phyloP scores from a whole-genome alignment of 768 basidiomycete genomes.

The Kwoniella sp. region DNA sequence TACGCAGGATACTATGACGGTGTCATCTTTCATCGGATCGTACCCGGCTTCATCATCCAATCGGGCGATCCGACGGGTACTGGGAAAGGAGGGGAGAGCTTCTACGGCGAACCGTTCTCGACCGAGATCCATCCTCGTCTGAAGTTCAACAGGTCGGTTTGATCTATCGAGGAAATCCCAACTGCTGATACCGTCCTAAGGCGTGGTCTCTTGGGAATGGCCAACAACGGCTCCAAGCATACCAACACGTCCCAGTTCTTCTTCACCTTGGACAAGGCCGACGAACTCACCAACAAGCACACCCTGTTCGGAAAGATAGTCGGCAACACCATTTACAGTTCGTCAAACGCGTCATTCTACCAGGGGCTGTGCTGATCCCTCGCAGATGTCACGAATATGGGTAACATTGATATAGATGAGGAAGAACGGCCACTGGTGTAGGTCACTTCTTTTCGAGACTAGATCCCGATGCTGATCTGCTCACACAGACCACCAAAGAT shows the following conservation, averaged over 20 bases:
- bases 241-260: conserved; percentile 94
- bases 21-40: conserved; percentile 89
- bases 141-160: conserved; percentile 57
- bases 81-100: conserved; percentile 87
- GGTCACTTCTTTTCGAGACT: conserved; percentile 27
- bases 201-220: conserved; percentile 90
- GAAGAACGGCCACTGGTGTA: conserved; percentile 54
- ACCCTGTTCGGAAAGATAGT: conserved; percentile 79
- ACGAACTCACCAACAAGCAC: conserved; percentile 89
- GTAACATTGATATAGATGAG: conserved; percentile 60
- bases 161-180: background rate
- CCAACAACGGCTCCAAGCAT: conserved; percentile 78
- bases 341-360: background rate
- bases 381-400: conserved; percentile 87
- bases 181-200: conserved; percentile 45
- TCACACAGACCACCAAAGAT: conserved; percentile 79
- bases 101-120: conserved; percentile 91
- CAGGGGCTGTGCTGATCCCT: background rate
- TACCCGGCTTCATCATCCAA: conserved; percentile 88
- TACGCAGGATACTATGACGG: conserved; percentile 86
- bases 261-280: conserved; percentile 86
- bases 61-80: conserved; percentile 90
- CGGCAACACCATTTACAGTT: conserved; percentile 49
- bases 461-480: background rate
- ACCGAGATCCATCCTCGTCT: conserved; percentile 92